Evolutionary conservation across 1,139 yeast genomes (phyloP), one percentile per base, ranked within the genome.

Genomic region (Wickerhamomyces sp.): DNA sequence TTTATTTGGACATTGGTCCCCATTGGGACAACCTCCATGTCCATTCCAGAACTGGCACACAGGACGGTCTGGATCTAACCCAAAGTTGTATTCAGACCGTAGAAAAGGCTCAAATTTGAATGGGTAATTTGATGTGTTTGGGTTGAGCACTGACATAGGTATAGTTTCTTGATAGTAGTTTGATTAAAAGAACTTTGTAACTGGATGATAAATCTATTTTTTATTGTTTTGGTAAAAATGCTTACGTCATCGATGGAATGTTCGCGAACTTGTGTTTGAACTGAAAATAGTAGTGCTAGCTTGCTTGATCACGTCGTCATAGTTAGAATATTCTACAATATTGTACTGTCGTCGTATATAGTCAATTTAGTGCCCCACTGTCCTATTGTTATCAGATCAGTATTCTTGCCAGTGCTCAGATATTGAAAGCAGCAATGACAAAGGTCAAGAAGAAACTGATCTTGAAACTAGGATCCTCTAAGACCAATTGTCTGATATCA

Each of bases 31-130:
- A 34, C 83, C 79, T 36, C 81, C 82, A 40, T 87, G 80, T 27
- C 78, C 81, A 61, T 75, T 75, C 62, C 72, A 93, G 60, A 75
- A 83, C 49, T 86, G 86, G 62, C 99, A 91, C 4, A 86, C 78
- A 10, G 98, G 97, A 50, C 98, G 73, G 59, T 87, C 93, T 1
- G 97, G 96, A 62, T 90, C 89, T 37, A 89, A 71, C 0, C 95
- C 91, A 57, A 91, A 83, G 53, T 86, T 80, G 65, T 77, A 88
- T 61, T 91, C 97, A 49, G 78, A 78, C 54, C 88, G 74, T 42
- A 93, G 73, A 58, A 88, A 89, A 23, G 87, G 84, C 59, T 91
- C 98, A 61, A 91, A 91, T 56, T 84, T 82, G 73, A 91, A 87
- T 40, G 76, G 64, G 41, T 75, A 69, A 36, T 63, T 56, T 3